Percentiles rank a stretch among this genome's conserved stretches.
Evolutionary conservation across 148 eudicot genomes (phyloP).

Genomic region (Vaccinium corymbosum): DNA sequence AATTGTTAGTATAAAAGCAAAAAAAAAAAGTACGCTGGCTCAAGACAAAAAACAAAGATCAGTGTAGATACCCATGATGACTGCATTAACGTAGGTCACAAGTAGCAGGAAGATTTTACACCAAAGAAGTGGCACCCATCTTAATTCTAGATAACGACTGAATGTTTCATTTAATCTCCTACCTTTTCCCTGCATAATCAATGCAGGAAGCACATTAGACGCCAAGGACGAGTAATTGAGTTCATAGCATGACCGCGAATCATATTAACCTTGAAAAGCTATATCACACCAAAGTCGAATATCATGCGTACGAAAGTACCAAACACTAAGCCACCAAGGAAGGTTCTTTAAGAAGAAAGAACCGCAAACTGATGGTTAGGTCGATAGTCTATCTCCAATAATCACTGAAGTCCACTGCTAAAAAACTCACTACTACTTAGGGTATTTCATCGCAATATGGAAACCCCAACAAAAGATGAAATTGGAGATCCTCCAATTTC

Average conservation of each 20-base stretch:
- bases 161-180: conserved; percentile 69
- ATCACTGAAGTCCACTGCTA: neutral
- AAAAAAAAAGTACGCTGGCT: neutral
- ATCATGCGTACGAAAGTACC: neutral
- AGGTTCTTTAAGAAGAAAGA: neutral
- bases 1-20: neutral
- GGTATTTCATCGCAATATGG: conserved; percentile 4
- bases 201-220: conserved; percentile 12
- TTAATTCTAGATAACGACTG: conserved; percentile 72
- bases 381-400: neutral
- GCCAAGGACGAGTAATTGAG: neutral
- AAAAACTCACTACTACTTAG: neutral
- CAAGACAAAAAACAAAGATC: conserved; percentile 13
- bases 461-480: neutral
- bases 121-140: conserved; percentile 85
- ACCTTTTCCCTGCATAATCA: conserved; percentile 75
- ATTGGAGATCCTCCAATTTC: neutral
- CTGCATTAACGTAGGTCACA: conserved; percentile 63
- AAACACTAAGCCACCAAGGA: neutral
- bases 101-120: conserved; percentile 71
- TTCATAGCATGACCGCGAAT: neutral
- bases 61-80: conserved; percentile 58
- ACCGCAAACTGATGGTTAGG: neutral
- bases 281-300: neutral
- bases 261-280: neutral